A percentile compares a stretch with the other conserved stretches of the same genome.
Conservation (phyloP, 23 red algal genomes). For the Pyropia haitanensis region DNA sequence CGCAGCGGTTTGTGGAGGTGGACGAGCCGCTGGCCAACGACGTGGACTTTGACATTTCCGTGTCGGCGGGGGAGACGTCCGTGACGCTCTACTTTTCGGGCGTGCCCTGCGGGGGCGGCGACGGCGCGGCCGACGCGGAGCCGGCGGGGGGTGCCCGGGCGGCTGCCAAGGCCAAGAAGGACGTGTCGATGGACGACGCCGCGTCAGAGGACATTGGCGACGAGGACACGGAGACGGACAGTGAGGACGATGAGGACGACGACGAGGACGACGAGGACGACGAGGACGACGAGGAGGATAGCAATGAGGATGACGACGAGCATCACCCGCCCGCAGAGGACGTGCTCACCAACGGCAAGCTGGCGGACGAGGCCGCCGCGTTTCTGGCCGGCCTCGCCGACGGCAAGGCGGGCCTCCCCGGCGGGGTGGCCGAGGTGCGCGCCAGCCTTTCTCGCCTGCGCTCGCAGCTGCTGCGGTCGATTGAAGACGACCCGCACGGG, state of each 20-base stretch:
- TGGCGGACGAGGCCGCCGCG: neutral
- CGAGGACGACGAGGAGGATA: conserved; percentile 11
- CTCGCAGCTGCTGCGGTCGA: too few species aligned
- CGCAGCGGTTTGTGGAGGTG: conserved; percentile 51
- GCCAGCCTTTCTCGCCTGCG: too few species aligned
- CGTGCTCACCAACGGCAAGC: neutral
- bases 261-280: conserved; percentile 14
- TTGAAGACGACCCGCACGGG: too few species aligned
- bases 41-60: conserved; percentile 14
- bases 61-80: neutral
- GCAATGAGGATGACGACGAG: conserved; percentile 14
- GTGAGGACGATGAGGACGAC: conserved; percentile 13
- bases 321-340: neutral
- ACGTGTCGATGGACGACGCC: conserved; percentile 9
- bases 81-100: neutral
- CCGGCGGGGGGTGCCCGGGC: neutral
- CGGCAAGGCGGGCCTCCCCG: too few species aligned
- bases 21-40: conserved; percentile 59
- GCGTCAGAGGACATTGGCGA: conserved; percentile 14
- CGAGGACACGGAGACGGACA: conserved; percentile 13
- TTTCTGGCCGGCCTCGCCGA: neutral
- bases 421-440: too few species aligned
- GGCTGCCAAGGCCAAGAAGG: neutral
- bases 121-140: too few species aligned
- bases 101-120: neutral